These are phyloP conservation scores for Macrolepiota dolichaula DNA, from an alignment of 768 basidiomycete species.

Conservation along the genomic window DNA sequence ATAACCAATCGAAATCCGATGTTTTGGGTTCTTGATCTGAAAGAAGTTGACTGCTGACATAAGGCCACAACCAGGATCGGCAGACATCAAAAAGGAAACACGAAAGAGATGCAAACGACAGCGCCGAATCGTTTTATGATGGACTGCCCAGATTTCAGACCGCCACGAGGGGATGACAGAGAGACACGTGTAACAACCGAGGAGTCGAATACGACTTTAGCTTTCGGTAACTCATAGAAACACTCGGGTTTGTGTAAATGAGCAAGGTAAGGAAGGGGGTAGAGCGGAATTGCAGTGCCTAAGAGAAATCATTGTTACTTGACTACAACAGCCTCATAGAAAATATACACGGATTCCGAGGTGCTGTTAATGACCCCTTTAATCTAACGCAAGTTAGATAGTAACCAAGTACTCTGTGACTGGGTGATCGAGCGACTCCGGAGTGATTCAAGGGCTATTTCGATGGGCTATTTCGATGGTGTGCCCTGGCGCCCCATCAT, in stretches of 20 bases:
- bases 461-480: not conserved
- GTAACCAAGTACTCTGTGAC: conserved; percentile 1
- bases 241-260: not conserved
- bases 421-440: not conserved
- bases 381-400: not conserved
- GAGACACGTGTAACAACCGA: conserved; percentile 10
- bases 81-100: conserved; percentile 6
- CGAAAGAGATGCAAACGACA: not conserved
- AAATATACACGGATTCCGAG: conserved; percentile 8
- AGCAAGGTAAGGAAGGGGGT: not conserved
- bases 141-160: not conserved
- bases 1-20: not conserved
- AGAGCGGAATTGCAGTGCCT: not conserved
- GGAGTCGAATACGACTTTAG: not conserved
- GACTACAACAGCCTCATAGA: not conserved
- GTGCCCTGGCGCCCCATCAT: not conserved
- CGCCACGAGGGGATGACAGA: conserved; percentile 8
- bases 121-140: not conserved
- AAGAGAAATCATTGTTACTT: not conserved
- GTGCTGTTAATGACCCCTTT: not conserved
- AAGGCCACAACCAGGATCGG: not conserved
- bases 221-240: not conserved
- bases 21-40: not conserved
- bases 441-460: not conserved
- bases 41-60: conserved; percentile 7